Percentiles rank a stretch among this genome's conserved stretches.
phyloP scores from a whole-genome alignment of 441 rosid species.

The Syzygium malaccense region DNA sequence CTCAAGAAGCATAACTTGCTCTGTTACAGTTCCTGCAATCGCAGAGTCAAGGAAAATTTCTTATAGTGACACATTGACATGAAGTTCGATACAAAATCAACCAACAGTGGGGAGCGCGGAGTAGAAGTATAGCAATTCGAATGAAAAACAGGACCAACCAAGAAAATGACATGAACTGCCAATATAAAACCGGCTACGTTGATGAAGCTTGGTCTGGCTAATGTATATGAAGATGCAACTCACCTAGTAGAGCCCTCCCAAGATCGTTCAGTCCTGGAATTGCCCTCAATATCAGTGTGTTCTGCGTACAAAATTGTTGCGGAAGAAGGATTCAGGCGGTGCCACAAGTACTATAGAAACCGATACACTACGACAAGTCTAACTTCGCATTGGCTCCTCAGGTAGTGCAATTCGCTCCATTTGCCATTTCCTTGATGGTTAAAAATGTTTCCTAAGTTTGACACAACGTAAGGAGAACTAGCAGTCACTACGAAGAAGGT shows the following conservation, averaged over 20 bases:
- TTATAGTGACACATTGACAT: neutral
- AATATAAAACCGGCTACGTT: neutral
- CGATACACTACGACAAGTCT: neutral
- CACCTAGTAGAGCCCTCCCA: constrained; percentile 75
- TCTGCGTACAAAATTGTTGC: constrained; percentile 29
- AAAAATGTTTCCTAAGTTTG: neutral
- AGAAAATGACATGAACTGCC: neutral
- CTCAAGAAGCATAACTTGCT: constrained; percentile 97
- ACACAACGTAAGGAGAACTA: neutral
- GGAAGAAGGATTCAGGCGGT: neutral
- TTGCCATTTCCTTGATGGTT: neutral
- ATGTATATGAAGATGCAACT: neutral
- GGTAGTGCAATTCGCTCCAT: neutral
- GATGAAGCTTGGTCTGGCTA: neutral
- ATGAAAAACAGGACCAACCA: neutral
- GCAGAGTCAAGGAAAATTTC: neutral
- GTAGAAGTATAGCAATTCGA: neutral
- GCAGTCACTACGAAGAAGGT: neutral
- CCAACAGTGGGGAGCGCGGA: neutral
- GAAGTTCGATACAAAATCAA: neutral
- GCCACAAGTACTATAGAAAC: neutral
- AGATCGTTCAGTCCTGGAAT: constrained; percentile 84
- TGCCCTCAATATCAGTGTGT: constrained; percentile 76
- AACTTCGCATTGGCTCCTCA: neutral
- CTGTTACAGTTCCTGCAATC: constrained; percentile 59